These are phyloP conservation scores for Sugiyamaella castrensis DNA, from an alignment of 1,139 yeast genomes.

Conservation along the genomic window DNA sequence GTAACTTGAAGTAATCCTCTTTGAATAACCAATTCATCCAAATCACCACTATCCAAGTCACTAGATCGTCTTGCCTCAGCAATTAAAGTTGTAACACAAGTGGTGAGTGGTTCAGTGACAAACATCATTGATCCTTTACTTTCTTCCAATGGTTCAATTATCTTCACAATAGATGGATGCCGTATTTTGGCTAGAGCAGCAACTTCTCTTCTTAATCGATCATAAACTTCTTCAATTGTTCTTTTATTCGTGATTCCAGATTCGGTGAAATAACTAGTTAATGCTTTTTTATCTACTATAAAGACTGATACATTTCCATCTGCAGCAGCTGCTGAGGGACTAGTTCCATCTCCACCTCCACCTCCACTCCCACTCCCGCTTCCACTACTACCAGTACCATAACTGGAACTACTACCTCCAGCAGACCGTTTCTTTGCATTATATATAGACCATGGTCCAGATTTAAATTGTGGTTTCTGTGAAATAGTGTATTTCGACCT, in stretches of 20 bases:
- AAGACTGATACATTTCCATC: constrained; percentile 63
- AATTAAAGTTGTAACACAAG: constrained; percentile 52
- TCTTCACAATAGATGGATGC: constrained; percentile 81
- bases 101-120: constrained; percentile 72
- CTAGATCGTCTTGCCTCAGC: constrained; percentile 27
- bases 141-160: constrained; percentile 86
- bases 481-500: constrained; percentile 71
- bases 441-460: constrained; percentile 84
- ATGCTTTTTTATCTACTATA: constrained; percentile 78
- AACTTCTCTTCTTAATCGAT: constrained; percentile 55
- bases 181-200: constrained; percentile 71
- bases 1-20: constrained; percentile 80
- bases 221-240: constrained; percentile 44
- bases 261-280: constrained; percentile 55
- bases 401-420: constrained; percentile 27
- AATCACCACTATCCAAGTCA: constrained; percentile 20
- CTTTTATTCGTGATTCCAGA: constrained; percentile 44
- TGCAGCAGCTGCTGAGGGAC: background rate
- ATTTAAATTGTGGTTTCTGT: constrained; percentile 65
- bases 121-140: constrained; percentile 73
- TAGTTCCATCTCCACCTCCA: constrained; percentile 19
- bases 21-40: constrained; percentile 71
- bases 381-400: background rate
- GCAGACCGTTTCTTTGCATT: constrained; percentile 66
- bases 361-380: constrained; percentile 18